phyloP scores from a whole-genome alignment of 78 protist genomes.

The Paratrimastix pyriformis region DNA sequence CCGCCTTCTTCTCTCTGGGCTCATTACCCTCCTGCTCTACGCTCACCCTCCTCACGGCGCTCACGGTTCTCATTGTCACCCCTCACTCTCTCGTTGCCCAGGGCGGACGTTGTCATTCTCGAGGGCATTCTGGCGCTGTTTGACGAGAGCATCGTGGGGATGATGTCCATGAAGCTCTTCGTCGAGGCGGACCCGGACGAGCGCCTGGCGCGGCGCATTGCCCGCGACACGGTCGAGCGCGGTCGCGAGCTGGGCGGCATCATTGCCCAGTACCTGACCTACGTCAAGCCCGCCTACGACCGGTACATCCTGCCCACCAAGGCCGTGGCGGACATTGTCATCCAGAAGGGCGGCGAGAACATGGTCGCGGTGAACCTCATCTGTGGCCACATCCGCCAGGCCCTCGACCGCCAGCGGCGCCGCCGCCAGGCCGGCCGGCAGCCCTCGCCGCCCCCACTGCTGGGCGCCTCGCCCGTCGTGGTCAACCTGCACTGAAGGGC shows the following conservation, averaged over 20 bases:
- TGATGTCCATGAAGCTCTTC: conserved; percentile 11
- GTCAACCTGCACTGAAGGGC: too few relatives aligned
- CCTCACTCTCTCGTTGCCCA: too few relatives aligned
- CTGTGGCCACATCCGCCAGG: conserved; percentile 5
- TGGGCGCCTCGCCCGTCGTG: too few relatives aligned
- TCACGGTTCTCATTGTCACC: too few relatives aligned
- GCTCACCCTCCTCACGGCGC: too few relatives aligned
- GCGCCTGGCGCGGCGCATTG: neutral
- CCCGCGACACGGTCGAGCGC: neutral
- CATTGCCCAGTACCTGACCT: neutral
- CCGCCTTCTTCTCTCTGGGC: too few relatives aligned
- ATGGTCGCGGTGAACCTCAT: conserved; percentile 6
- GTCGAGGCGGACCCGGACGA: neutral
- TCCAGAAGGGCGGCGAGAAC: neutral
- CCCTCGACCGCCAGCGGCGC: too few relatives aligned
- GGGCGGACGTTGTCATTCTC: conserved; percentile 1
- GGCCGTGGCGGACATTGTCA: neutral
- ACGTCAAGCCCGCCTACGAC: conserved; percentile 10
- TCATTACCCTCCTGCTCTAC: too few relatives aligned
- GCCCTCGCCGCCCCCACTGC: too few relatives aligned
- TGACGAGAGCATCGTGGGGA: neutral
- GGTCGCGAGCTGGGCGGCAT: neutral
- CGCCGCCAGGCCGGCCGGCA: too few relatives aligned
- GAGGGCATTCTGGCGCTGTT: conserved; percentile 4
- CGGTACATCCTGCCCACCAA: neutral